phyloP scores from a whole-genome alignment of 345 rosid genomes.

The Citrus mangshanensis region DNA sequence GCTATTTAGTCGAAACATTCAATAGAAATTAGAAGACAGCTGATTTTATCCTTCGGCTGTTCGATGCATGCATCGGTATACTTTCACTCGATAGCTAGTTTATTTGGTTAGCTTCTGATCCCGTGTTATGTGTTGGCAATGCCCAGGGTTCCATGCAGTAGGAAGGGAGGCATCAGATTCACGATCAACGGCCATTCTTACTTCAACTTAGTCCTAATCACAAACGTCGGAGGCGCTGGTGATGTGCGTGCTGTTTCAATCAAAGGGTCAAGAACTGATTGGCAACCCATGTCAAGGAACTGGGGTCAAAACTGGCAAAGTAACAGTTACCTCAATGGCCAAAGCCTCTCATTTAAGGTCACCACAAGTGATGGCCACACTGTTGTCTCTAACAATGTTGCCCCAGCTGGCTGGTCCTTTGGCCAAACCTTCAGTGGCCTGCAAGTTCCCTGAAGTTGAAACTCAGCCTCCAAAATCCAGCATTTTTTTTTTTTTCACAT shows the following conservation, averaged over 20 bases:
- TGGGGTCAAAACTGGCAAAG: constrained; percentile 75
- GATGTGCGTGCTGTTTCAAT: constrained; percentile 43
- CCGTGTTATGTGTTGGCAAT: background rate
- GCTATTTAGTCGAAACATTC: too few relatives aligned
- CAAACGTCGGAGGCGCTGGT: constrained; percentile 63
- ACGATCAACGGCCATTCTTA: constrained; percentile 57
- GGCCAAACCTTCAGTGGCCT: constrained; percentile 52
- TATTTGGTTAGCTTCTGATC: background rate
- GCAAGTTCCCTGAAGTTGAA: constrained; percentile 28
- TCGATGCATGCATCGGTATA: too few relatives aligned
- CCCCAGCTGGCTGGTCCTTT: constrained; percentile 47
- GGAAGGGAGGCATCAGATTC: constrained; percentile 51
- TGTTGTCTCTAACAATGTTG: constrained; percentile 36
- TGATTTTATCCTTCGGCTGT: too few relatives aligned
- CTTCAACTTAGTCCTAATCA: constrained; percentile 55
- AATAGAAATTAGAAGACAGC: too few relatives aligned
- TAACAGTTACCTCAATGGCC: constrained; percentile 42
- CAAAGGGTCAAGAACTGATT: constrained; percentile 47
- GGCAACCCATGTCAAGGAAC: constrained; percentile 57
- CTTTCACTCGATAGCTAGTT: too few relatives aligned
- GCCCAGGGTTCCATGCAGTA: constrained; percentile 56
- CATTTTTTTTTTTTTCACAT: background rate
- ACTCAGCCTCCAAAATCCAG: background rate
- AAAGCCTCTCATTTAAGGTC: constrained; percentile 51
- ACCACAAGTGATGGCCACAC: constrained; percentile 45